Conservation (phyloP, 2,329 filamentous ascomycete species). For the Pseudomassariella vexata region DNA sequence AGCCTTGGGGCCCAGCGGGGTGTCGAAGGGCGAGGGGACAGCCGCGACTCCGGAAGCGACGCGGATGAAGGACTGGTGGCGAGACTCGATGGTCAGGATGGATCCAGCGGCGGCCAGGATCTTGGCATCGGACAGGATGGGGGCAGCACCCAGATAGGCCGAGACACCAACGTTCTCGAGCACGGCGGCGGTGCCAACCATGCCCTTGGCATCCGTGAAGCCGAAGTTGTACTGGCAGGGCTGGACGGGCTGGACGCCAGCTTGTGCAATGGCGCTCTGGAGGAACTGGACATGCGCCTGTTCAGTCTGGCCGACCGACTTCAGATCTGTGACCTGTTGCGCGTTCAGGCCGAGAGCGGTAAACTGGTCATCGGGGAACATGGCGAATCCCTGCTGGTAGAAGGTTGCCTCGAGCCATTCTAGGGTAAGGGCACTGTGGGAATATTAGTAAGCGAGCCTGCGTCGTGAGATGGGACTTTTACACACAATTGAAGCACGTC, state of each 20-base stretch:
- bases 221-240: constrained; percentile 69
- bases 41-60: constrained; percentile 50
- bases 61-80: constrained; percentile 70
- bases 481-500: constrained; percentile 59
- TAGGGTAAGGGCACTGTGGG: constrained; percentile 58
- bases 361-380: constrained; percentile 62
- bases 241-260: constrained; percentile 59
- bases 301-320: constrained; percentile 58
- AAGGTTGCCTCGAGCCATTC: constrained; percentile 71
- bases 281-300: constrained; percentile 55
- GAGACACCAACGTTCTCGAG: constrained; percentile 70
- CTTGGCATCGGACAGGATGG: constrained; percentile 51
- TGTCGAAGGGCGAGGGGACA: constrained; percentile 65
- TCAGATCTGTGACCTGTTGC: constrained; percentile 52
- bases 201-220: constrained; percentile 58
- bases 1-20: constrained; percentile 59
- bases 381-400: constrained; percentile 64
- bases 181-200: constrained; percentile 64
- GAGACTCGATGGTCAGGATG: constrained; percentile 67
- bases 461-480: constrained; percentile 19
- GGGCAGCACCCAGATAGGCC: constrained; percentile 68
- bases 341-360: constrained; percentile 52
- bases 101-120: constrained; percentile 62
- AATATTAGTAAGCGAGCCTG: constrained; percentile 13
- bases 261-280: constrained; percentile 53